phyloP scores from a whole-genome alignment of 2,329 filamentous ascomycete genomes.

The Diaporthe batatas region DNA sequence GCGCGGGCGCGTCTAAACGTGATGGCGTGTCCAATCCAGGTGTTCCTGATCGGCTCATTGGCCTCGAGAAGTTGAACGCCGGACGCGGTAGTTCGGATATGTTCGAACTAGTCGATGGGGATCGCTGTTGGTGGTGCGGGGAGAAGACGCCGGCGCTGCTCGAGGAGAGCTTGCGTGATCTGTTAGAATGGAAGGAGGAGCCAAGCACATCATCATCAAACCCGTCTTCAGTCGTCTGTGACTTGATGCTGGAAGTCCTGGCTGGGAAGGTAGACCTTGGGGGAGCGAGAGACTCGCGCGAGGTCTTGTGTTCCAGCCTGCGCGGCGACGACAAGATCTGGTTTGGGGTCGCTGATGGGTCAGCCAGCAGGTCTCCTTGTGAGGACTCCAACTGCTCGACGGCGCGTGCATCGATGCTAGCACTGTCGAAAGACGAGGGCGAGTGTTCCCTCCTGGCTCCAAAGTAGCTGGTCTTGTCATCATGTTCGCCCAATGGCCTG shows the following conservation, averaged over 20 bases:
- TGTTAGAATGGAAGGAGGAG: constrained; percentile 71
- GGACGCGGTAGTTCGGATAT: constrained; percentile 78
- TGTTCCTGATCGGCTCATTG: constrained; percentile 80
- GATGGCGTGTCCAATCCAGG: constrained; percentile 51
- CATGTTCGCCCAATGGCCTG: constrained; percentile 55
- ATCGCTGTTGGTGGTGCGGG: constrained; percentile 74
- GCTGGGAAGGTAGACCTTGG: constrained; percentile 55
- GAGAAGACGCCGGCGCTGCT: constrained; percentile 70
- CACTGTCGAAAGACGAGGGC: constrained; percentile 64
- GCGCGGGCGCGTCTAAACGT: constrained; percentile 66
- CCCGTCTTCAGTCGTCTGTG: constrained; percentile 73
- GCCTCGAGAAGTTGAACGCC: constrained; percentile 94
- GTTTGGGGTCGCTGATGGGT: constrained; percentile 52
- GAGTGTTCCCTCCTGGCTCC: constrained; percentile 71
- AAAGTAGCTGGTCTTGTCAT: constrained; percentile 59
- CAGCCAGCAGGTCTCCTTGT: constrained; percentile 51
- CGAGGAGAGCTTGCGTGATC: constrained; percentile 82
- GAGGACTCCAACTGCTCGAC: constrained; percentile 42
- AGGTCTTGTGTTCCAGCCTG: constrained; percentile 56
- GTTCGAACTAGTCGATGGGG: constrained; percentile 88
- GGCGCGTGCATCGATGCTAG: constrained; percentile 40
- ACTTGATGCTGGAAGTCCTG: constrained; percentile 71
- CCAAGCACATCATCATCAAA: constrained; percentile 75
- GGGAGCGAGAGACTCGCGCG: constrained; percentile 60
- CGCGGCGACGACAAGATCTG: constrained; percentile 59